Evolutionary conservation across 805 yeast species (phyloP).

Genomic region (Tetrapisispora nanseiensis): DNA sequence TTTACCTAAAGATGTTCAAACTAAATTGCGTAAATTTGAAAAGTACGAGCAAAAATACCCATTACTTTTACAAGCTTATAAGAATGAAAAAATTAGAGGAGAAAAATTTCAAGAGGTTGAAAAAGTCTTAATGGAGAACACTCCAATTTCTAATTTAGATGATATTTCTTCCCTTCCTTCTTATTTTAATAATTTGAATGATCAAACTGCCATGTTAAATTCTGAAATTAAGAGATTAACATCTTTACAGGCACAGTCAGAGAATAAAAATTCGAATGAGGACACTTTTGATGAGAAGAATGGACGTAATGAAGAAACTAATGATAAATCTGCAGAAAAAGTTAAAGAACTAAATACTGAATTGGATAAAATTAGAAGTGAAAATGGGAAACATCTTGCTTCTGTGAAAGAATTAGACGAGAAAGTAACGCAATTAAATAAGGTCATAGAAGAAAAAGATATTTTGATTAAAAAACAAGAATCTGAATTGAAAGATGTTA

Average conservation of each 20-base stretch:
- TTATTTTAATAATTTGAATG: conserved; percentile 52
- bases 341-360: not conserved
- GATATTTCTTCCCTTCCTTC: conserved; percentile 65
- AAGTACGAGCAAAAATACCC: conserved; percentile 93
- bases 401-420: not conserved
- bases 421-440: not conserved
- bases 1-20: conserved; percentile 46
- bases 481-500: not conserved
- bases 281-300: not conserved
- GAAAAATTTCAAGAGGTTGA: conserved; percentile 57
- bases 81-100: conserved; percentile 60
- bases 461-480: not conserved
- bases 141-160: conserved; percentile 67
- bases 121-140: conserved; percentile 58
- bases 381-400: not conserved
- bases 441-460: conserved; percentile 3
- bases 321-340: not conserved
- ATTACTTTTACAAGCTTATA: conserved; percentile 70
- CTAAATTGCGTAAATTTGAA: conserved; percentile 61
- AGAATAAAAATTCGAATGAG: conserved; percentile 6
- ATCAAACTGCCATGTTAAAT: conserved; percentile 50
- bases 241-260: conserved; percentile 7
- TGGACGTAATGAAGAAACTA: not conserved
- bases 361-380: not conserved
- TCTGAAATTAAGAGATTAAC: conserved; percentile 50